Conservation (phyloP, 2,329 filamentous ascomycete species). For the Calonectria naviculata region DNA sequence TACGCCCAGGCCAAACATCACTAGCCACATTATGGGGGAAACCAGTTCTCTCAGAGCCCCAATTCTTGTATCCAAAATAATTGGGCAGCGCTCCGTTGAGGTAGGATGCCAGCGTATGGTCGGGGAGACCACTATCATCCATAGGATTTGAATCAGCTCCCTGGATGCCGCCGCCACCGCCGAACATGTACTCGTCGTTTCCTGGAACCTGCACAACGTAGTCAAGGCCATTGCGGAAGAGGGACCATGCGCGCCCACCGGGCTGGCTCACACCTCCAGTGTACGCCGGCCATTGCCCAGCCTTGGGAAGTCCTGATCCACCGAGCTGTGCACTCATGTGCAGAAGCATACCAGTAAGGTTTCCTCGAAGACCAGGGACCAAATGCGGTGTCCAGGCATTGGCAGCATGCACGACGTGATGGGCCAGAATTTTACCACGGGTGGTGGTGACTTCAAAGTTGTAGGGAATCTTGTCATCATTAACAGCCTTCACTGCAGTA, state of each 20-base stretch:
- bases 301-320: background rate
- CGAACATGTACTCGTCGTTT: constrained; percentile 13
- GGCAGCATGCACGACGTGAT: background rate
- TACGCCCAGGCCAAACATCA: background rate
- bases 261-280: background rate
- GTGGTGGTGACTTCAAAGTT: background rate
- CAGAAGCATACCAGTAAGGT: background rate
- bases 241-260: constrained; percentile 9
- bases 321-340: constrained; percentile 16
- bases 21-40: background rate
- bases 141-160: background rate
- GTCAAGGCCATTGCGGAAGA: constrained; percentile 9
- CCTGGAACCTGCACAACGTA: constrained; percentile 8
- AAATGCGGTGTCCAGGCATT: constrained; percentile 2
- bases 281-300: constrained; percentile 8
- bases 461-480: background rate
- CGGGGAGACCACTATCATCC: constrained; percentile 1
- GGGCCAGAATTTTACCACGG: background rate
- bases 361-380: background rate
- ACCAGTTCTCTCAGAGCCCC: background rate
- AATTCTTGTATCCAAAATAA: constrained; percentile 13
- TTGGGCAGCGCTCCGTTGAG: constrained; percentile 5
- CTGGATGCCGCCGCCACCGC: background rate
- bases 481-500: background rate
- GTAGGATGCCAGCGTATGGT: constrained; percentile 6